Evolutionary conservation across 2,329 filamentous ascomycete genomes (phyloP), one percentile per base, ranked within the genome.

Genomic region (Rutstroemia sydowiana): DNA sequence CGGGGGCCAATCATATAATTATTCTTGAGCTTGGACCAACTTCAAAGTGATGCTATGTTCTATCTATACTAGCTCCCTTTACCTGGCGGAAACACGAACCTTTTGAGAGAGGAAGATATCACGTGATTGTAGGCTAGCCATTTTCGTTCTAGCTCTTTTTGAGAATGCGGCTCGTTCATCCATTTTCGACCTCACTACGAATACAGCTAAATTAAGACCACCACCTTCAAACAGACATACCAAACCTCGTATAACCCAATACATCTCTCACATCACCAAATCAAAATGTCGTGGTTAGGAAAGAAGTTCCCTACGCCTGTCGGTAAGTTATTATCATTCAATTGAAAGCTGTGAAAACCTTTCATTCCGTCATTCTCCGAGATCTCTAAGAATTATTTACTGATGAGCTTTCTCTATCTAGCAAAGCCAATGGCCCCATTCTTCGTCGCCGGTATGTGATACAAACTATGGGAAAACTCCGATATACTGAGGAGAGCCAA

Each of bases 371-470:
- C 10, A 30, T 46, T 46, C 39, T 31, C 48, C 48, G 48, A 46
- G n/a, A 13, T 46, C 9, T 21, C 18, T 26, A 46, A 14, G 34
- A 40, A 37, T 31, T 41, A 5, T 48, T 42, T 21, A 36, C 49
- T 52, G 28, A 52, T 9, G 26, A 40, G 5, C 20, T 36, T 34
- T n/a, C 14, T 42, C 11, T 42, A 55, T 67, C 70, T 69, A 97
- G 92, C 88, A 76, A 81, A 82, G 79, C 90, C 92, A 65, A 84
- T 95, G 84, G 83, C 82, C 71, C 92, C 92, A 64, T 97, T 97
- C 82, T 93, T 91, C 79, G 78, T 80, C 73, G 92, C 92, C 71
- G 90, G 92, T 95, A 93, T 69, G 87, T 78, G 49, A 42, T 1
- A 5, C 10, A 21, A 34, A 14, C 10, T 36, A 26, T 43, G 28